phyloP scores from a whole-genome alignment of 257 asterid genomes.

The Ligustrum vulgare region DNA sequence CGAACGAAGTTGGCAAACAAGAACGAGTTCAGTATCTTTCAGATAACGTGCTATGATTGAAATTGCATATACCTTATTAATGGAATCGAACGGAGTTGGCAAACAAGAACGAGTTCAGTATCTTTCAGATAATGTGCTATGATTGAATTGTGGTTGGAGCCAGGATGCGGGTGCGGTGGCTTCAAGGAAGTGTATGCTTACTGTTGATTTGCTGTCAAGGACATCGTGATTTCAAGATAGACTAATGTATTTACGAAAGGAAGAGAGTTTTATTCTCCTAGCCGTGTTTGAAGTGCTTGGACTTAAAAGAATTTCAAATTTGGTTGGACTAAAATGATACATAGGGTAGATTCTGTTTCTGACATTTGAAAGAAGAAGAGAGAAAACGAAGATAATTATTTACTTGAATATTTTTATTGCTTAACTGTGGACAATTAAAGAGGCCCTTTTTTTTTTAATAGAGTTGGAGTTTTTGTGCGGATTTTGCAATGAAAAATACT shows the following conservation, averaged over 20 bases:
- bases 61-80: slow-evolving; percentile 9
- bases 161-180: neutral
- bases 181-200: neutral
- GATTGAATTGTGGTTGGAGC: neutral
- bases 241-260: neutral
- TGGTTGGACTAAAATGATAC: neutral
- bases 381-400: neutral
- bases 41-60: too few relatives aligned
- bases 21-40: too few relatives aligned
- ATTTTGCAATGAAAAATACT: neutral
- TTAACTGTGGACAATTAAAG: neutral
- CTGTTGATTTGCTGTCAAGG: neutral
- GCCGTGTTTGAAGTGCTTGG: neutral
- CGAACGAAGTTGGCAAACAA: neutral
- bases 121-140: neutral
- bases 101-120: neutral
- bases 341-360: neutral
- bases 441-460: neutral
- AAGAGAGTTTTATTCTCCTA: neutral
- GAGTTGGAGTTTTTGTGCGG: neutral
- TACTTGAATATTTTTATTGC: neutral
- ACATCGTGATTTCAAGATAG: neutral
- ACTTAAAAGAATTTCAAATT: neutral
- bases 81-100: slow-evolving; percentile 8
- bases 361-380: neutral